phyloP scores from a whole-genome alignment of 1,284 basidiomycete species.

The Cryptococcus amylolentus region DNA sequence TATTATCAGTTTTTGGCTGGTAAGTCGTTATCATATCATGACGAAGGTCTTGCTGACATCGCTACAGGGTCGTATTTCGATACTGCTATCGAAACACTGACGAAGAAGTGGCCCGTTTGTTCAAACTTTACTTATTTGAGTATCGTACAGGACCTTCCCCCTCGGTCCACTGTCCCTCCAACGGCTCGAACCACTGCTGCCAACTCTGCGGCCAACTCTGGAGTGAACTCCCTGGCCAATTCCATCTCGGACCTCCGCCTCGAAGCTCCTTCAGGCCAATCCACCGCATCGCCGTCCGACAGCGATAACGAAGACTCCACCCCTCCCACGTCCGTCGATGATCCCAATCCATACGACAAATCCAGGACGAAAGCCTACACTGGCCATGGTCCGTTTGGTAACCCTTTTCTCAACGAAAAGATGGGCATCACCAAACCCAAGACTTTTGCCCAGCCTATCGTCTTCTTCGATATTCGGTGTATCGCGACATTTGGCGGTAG shows the following conservation, averaged over 20 bases:
- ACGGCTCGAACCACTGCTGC: slow-evolving; percentile 23
- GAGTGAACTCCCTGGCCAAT: slow-evolving; percentile 18
- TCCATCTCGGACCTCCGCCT: slow-evolving; percentile 20
- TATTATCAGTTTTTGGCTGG: slow-evolving; percentile 51
- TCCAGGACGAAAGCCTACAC: slow-evolving; percentile 40
- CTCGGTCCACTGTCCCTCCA: slow-evolving; percentile 41
- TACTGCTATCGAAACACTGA: slow-evolving; percentile 47
- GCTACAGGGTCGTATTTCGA: slow-evolving; percentile 49
- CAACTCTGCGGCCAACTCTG: slow-evolving; percentile 13
- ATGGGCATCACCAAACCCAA: slow-evolving; percentile 40
- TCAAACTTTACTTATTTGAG: slow-evolving; percentile 43
- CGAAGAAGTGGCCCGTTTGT: slow-evolving; percentile 37
- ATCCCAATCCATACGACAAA: slow-evolving; percentile 10
- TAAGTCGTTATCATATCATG: slow-evolving; percentile 3
- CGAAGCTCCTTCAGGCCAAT: not conserved
- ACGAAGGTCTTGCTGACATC: not conserved
- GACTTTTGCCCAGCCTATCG: slow-evolving; percentile 51
- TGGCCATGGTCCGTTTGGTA: slow-evolving; percentile 46
- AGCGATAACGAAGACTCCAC: slow-evolving; percentile 26
- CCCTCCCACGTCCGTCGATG: slow-evolving; percentile 34
- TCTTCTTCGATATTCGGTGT: slow-evolving; percentile 51
- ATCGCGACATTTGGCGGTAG: slow-evolving; percentile 44
- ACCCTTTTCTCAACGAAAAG: slow-evolving; percentile 40
- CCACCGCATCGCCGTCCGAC: slow-evolving; percentile 10
- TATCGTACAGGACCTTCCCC: slow-evolving; percentile 49